These are phyloP conservation scores for Fragaria iinumae DNA, from an alignment of 306 rosid species.

Conservation along the genomic window DNA sequence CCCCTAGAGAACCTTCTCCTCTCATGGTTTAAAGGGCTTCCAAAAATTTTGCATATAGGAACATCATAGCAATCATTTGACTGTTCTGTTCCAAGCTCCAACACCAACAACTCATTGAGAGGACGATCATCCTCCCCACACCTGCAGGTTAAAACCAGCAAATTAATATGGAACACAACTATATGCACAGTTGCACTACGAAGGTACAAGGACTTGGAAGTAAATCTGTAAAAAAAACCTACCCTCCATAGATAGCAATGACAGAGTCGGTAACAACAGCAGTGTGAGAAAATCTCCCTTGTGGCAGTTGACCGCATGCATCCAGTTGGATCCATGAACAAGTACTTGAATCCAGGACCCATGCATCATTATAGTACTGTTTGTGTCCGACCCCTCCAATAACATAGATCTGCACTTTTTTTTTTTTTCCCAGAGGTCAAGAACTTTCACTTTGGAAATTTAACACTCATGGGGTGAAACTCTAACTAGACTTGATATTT, in stretches of 20 bases:
- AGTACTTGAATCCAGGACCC: constrained; percentile 76
- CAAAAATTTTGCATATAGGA: constrained; percentile 73
- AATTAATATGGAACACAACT: not conserved
- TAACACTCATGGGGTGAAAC: not conserved
- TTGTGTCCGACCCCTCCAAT: constrained; percentile 96
- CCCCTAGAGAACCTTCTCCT: constrained; percentile 37
- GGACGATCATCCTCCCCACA: constrained; percentile 98
- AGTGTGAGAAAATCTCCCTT: constrained; percentile 91
- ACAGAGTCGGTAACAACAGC: constrained; percentile 71
- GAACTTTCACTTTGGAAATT: not conserved
- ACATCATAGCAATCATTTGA: constrained; percentile 56
- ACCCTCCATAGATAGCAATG: constrained; percentile 92
- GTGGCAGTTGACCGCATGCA: constrained; percentile 71
- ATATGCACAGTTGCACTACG: not conserved
- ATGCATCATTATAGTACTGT: constrained; percentile 75
- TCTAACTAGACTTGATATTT: not conserved
- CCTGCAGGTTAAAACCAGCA: constrained; percentile 36
- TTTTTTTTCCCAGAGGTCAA: not conserved
- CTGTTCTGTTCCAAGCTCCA: constrained; percentile 81
- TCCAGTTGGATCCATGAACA: constrained; percentile 80
- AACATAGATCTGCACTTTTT: constrained; percentile 55
- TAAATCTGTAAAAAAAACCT: constrained; percentile 4
- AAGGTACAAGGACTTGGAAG: not conserved
- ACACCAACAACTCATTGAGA: constrained; percentile 68
- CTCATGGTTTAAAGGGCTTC: constrained; percentile 66